Evolutionary conservation across 345 rosid species (phyloP).

Genomic region (Syzygium grande): DNA sequence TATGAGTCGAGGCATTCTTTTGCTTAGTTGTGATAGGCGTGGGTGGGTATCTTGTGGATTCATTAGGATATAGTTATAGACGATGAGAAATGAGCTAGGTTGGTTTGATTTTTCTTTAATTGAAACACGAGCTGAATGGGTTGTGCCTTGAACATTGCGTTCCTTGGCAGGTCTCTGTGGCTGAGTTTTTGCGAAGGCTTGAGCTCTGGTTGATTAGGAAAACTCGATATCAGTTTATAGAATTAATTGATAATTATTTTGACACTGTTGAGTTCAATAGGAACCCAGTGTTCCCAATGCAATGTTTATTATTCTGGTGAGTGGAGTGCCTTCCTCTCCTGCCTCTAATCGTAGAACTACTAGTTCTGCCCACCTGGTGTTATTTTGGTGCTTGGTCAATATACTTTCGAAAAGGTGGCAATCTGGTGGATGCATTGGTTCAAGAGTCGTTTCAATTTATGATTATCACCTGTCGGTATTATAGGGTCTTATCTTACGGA

Average conservation of each 20-base stretch:
- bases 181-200: neutral
- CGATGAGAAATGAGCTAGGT: neutral
- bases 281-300: neutral
- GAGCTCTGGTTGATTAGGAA: neutral
- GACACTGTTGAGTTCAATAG: neutral
- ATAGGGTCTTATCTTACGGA: neutral
- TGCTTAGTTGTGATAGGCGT: neutral
- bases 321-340: neutral
- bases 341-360: neutral
- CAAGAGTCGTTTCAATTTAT: neutral
- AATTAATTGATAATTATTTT: neutral
- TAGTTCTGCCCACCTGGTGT: neutral
- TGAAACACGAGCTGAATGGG: neutral
- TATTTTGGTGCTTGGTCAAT: neutral
- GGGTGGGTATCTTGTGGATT: neutral
- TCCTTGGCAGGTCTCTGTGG: neutral
- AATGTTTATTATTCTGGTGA: neutral
- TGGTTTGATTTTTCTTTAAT: neutral
- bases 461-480: neutral
- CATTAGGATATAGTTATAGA: neutral
- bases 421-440: neutral
- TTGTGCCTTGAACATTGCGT: neutral
- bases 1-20: neutral
- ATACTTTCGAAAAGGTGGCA: neutral
- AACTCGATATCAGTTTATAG: neutral